These are phyloP conservation scores for Fusarium concolor DNA, from an alignment of 2,329 filamentous ascomycete species.

Conservation along the genomic window DNA sequence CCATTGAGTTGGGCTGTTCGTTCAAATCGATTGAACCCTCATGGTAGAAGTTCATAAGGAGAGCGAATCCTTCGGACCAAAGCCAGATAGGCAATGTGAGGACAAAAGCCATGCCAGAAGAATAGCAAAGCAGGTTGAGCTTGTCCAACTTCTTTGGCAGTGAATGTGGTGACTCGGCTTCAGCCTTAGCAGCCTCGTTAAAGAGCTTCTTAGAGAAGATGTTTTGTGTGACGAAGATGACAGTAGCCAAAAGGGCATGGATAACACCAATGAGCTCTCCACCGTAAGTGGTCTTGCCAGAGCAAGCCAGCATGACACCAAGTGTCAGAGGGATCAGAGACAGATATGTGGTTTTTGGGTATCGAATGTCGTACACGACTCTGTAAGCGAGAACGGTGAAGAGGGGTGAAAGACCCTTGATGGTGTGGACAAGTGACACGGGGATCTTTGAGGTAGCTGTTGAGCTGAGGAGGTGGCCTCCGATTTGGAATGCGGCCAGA, in stretches of 20 bases:
- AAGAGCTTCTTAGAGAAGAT: slow-evolving; percentile 99
- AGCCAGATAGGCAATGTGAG: slow-evolving; percentile 93
- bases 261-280: slow-evolving; percentile 91
- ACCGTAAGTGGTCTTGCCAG: slow-evolving; percentile 79
- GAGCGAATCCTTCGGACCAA: slow-evolving; percentile 83
- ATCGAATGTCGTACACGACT: slow-evolving; percentile 87
- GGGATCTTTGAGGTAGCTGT: slow-evolving; percentile 95
- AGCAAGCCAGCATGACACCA: slow-evolving; percentile 97
- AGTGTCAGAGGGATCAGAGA: slow-evolving; percentile 91
- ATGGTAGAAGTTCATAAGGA: slow-evolving; percentile 81
- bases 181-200: slow-evolving; percentile 89
- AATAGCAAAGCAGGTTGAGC: slow-evolving; percentile 95
- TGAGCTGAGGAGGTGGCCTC: slow-evolving; percentile 92
- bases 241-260: slow-evolving; percentile 87
- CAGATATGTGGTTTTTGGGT: slow-evolving; percentile 86
- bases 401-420: slow-evolving; percentile 95
- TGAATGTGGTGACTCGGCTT: slow-evolving; percentile 74
- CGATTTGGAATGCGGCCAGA: slow-evolving; percentile 90
- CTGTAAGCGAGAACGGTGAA: slow-evolving; percentile 96
- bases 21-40: slow-evolving; percentile 80
- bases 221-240: slow-evolving; percentile 97
- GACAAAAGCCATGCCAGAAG: slow-evolving; percentile 91
- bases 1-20: slow-evolving; percentile 73
- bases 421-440: slow-evolving; percentile 96
- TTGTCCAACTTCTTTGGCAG: slow-evolving; percentile 89